Conservation (phyloP, 163 green algal species). For the Scenedesmus sp. region DNA sequence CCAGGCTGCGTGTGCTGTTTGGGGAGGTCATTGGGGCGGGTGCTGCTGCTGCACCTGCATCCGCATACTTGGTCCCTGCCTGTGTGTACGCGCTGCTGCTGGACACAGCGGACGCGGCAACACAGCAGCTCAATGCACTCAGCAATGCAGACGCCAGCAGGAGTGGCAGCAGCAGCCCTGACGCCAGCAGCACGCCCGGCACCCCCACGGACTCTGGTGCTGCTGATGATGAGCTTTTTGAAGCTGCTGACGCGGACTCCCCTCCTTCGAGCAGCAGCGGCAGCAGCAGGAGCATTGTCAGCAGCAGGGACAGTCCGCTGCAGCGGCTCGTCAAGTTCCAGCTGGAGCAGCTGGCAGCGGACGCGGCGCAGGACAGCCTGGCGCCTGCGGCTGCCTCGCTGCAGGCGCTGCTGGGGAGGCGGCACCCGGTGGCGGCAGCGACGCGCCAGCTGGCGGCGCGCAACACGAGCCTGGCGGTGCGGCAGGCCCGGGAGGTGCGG, state of each 20-base stretch:
- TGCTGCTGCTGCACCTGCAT: not conserved
- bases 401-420: conserved; percentile 40
- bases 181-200: conserved; percentile 14
- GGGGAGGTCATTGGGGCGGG: not conserved
- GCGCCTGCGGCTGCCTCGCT: conserved; percentile 30
- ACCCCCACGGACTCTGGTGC: conserved; percentile 20
- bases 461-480: conserved; percentile 51
- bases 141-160: not conserved
- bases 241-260: not conserved
- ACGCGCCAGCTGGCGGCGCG: conserved; percentile 41
- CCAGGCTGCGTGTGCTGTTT: conserved; percentile 1
- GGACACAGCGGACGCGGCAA: conserved; percentile 14
- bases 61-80: conserved; percentile 28
- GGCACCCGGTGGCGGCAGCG: conserved; percentile 38
- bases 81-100: conserved; percentile 55
- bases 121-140: not conserved
- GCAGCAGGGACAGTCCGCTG: conserved; percentile 28
- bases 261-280: not conserved
- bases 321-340: conserved; percentile 51
- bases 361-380: conserved; percentile 42
- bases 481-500: conserved; percentile 56
- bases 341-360: conserved; percentile 26
- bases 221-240: conserved; percentile 40
- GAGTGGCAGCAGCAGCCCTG: conserved; percentile 27
- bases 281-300: conserved; percentile 35